Base-by-base conservation (phyloP, 345 rosid species). In the Toxicodendron radicans region DNA sequence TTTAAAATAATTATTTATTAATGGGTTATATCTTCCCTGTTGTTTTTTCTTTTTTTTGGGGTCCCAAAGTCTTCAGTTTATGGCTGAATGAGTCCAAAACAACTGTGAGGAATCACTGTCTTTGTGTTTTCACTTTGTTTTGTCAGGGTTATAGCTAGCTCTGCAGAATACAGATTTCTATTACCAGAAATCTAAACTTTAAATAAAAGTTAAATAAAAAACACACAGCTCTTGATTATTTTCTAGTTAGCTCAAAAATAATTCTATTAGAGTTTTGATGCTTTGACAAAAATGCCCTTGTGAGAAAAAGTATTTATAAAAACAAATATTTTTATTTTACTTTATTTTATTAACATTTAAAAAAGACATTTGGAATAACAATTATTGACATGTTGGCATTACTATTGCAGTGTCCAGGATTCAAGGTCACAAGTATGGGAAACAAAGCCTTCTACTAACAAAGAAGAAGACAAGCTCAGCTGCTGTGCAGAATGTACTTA, bases 401-500 rank as follows among this genome's bases (percentile, higher is more conserved):
- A 11, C 10, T 8, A 16, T 48, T 77, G 75, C 83, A 89, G 97
- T 68, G 78, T 51, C 81, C 84, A 83, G 38, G 92, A 90, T 65
- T 79, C 87, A 49, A 82, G 85, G 79, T 74, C 85, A 75, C 88
- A 74, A 77, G 76, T 45, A 41, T 71, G 75, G 60, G 98, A 91
- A 76, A 83, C 78, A 79, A 87, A 87, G 80, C 85, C 89, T 51
- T 72, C 76, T 49, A 78, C 75, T 27, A 82, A 68, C 74, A 87
- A 85, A 69, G 91, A 82, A 52, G 82, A 83, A 77, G 88, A 86
- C 18, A 82, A 82, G 79, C 85, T 88, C 58, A 80, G 56, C 58
- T 84, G 87, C 73, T 94, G 97, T 51, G 83, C 81, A 58, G 94
- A 94, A 75, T 94, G 98, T 88, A 86, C 78, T 66, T 88, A 84